phyloP scores from a whole-genome alignment of 2,329 filamentous ascomycete species.

The Fusarium zealandicum region DNA sequence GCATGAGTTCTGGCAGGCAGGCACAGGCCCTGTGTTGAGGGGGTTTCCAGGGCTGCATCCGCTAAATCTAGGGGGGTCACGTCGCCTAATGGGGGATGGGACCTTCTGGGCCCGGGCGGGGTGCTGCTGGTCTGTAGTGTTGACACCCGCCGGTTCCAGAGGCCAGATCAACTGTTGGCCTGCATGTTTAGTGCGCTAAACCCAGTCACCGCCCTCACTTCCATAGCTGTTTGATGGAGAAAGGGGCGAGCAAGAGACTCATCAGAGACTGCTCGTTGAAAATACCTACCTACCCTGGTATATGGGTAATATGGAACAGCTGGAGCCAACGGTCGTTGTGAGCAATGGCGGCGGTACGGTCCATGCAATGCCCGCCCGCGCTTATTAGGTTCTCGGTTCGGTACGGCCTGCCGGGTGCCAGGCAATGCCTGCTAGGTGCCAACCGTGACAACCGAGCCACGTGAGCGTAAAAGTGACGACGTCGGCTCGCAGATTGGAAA shows the following conservation, averaged over 20 bases:
- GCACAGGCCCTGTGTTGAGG: constrained; percentile 6
- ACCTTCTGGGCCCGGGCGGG: neutral
- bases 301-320: too few relatives aligned
- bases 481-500: constrained; percentile 1
- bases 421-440: constrained; percentile 6
- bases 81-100: neutral
- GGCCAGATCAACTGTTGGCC: constrained; percentile 14
- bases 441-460: constrained; percentile 20
- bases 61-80: neutral
- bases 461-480: constrained; percentile 31
- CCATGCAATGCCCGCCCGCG: neutral
- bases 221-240: constrained; percentile 11
- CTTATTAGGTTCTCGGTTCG: constrained; percentile 2
- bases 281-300: too few relatives aligned
- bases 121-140: constrained; percentile 2
- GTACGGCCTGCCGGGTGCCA: constrained; percentile 9
- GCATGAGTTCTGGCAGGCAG: constrained; percentile 19
- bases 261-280: constrained; percentile 25
- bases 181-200: constrained; percentile 20
- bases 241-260: constrained; percentile 14
- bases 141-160: constrained; percentile 19
- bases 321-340: constrained; percentile 10
- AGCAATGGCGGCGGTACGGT: constrained; percentile 16
- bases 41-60: constrained; percentile 8
- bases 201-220: constrained; percentile 34